phyloP scores from a whole-genome alignment of 139 green algal genomes.

The Limnomonas spitsbergensis region DNA sequence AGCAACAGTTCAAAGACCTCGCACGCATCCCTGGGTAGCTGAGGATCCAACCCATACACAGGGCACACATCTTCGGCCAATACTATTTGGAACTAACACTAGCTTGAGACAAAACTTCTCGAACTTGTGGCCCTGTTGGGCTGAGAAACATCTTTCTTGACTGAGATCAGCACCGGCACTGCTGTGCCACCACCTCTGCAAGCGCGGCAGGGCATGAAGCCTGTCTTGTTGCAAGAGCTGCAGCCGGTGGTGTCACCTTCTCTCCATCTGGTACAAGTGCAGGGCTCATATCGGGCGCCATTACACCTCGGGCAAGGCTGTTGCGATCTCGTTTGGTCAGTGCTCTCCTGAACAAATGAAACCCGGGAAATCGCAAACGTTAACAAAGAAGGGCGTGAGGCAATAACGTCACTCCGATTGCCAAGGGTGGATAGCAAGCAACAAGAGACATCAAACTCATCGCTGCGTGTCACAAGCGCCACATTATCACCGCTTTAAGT shows the following conservation, averaged over 20 bases:
- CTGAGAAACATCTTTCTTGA: constrained; percentile 16
- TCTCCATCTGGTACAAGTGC: constrained; percentile 34
- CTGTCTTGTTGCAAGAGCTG: constrained; percentile 38
- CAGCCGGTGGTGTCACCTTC: constrained; percentile 45
- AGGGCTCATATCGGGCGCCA: constrained; percentile 24
- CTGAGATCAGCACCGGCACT: constrained; percentile 22
- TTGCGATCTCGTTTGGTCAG: not conserved
- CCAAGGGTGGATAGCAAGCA: not conserved
- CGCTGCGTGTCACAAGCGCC: not conserved
- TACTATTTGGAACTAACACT: no score
- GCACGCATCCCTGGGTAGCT: no score
- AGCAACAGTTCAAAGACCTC: no score
- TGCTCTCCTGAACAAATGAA: not conserved
- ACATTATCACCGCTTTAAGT: no score
- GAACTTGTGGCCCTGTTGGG: no score
- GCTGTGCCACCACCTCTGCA: constrained; percentile 46
- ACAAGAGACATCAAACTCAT: not conserved
- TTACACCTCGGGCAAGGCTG: constrained; percentile 25
- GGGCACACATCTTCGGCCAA: no score
- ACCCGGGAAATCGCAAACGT: no score
- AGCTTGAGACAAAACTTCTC: no score
- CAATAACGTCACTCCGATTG: no score
- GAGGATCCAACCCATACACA: no score
- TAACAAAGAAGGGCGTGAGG: not conserved
- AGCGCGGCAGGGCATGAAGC: constrained; percentile 40